Base-by-base conservation (phyloP, 495 filamentous ascomycete genomes). In the Hypoxylon fragiforme region DNA sequence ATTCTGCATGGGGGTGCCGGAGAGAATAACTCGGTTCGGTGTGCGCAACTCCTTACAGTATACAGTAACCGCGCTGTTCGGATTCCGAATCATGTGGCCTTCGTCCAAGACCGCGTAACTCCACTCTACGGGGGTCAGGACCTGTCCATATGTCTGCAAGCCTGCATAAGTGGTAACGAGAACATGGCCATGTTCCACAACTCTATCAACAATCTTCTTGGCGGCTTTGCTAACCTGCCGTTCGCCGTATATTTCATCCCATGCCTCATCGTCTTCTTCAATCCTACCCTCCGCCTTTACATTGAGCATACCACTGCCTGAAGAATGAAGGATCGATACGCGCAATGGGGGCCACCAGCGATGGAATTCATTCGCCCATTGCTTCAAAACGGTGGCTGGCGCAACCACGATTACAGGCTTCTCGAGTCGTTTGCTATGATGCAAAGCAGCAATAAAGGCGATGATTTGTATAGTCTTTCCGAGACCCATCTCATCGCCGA, bases 351-450 rank as follows among this genome's bases (percentile, higher is more conserved):
- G 94, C 94, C 94, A 97, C 94, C 94, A 98, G 18, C 85, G 82
- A 69, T 97, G 94, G 60, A 98, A 97, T 63, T 98, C 94, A 52
- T 95, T 94, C 7, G 96, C 94, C 94, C 94, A 98, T 65, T 97
- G 92, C 51, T 88, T 89, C 74, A 98, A 83, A 9, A 97, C 87
- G 1, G 94, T 97, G 15, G 92, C 94, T 1, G 94, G 94, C 46
- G 89, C 90, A 8, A 97, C 90, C 20, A 98, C 81, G 53, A 98
- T 85, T 26, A 90, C 81, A 1, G 94, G 94, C 55, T 90, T 91
- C 7, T 79, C 81, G 37, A 96, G 76, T 65, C 83, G 88, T 32
- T 86, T 86, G 69, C 90, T 96, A 66, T 97, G 89, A 66, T 97
- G 94, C 19, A 98, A 72, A 1, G 89, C 85, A 2, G 94, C 94